These are phyloP conservation scores for Ramicandelaber brevisporus DNA, from an alignment of 192 early-diverging fungal species.

Conservation along the genomic window DNA sequence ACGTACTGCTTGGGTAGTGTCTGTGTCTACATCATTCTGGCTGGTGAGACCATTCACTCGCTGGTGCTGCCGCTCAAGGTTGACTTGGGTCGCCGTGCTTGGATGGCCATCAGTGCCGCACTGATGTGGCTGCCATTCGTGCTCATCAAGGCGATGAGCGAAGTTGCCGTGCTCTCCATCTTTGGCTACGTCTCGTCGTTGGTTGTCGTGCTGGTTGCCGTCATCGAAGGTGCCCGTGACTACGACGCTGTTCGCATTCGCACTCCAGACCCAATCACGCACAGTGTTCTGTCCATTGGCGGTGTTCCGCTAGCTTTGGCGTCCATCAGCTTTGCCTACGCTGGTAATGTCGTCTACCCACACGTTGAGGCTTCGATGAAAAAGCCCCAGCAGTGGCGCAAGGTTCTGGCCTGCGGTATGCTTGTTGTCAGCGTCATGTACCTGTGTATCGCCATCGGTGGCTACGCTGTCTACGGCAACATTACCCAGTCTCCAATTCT, in stretches of 20 bases:
- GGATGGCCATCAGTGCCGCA: constrained; percentile 33
- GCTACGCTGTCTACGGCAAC: constrained; percentile 49
- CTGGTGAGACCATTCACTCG: constrained; percentile 37
- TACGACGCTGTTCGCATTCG: constrained; percentile 9
- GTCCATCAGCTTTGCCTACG: constrained; percentile 57
- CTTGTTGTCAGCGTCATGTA: constrained; percentile 40
- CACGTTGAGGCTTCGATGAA: constrained; percentile 65
- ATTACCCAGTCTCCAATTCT: constrained; percentile 41
- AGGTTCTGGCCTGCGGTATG: constrained; percentile 32
- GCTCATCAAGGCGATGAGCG: constrained; percentile 47
- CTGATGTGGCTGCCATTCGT: constrained; percentile 48
- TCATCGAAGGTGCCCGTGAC: constrained; percentile 15
- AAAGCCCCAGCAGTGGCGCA: constrained; percentile 34
- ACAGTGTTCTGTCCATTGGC: constrained; percentile 27
- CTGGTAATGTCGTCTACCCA: constrained; percentile 63
- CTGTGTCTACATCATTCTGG: constrained; percentile 43
- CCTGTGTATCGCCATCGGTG: constrained; percentile 33
- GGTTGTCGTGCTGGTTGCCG: constrained; percentile 37
- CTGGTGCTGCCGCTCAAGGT: constrained; percentile 19
- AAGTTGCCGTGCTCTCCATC: constrained; percentile 44
- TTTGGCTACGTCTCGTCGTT: constrained; percentile 53
- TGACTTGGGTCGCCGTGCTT: constrained; percentile 17
- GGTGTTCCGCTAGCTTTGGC: constrained; percentile 50
- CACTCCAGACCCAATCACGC: constrained; percentile 9
- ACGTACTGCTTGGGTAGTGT: constrained; percentile 40